Conservation (phyloP, 75 land plant species). For the Cunninghamia lanceolata region DNA sequence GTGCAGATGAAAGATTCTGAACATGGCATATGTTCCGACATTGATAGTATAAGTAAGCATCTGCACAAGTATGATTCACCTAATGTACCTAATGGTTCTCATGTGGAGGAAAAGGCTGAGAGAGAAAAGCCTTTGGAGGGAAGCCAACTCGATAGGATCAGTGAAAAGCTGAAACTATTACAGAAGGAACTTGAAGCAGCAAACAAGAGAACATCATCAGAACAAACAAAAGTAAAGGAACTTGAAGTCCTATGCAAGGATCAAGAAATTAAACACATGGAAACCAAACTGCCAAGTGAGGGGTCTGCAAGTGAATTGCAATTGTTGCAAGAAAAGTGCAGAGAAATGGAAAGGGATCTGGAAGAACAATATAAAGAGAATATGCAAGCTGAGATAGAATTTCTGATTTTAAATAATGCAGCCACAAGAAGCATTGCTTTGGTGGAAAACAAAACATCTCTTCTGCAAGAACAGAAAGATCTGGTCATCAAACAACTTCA, state of each 20-base stretch:
- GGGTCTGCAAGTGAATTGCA: background rate
- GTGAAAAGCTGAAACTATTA: no score
- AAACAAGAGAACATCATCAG: background rate
- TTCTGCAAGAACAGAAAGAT: slow-evolving; percentile 6
- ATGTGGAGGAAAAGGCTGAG: no score
- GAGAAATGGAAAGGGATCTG: slow-evolving; percentile 3
- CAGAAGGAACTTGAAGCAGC: slow-evolving; percentile 8
- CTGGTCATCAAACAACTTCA: background rate
- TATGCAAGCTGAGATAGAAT: slow-evolving; percentile 3
- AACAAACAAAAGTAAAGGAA: slow-evolving; percentile 1
- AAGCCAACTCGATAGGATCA: no score
- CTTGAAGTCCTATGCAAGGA: background rate
- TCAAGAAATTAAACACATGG: background rate
- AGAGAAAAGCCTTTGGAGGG: no score
- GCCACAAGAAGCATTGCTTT: background rate
- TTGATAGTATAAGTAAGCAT: no score
- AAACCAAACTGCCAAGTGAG: background rate
- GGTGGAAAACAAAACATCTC: background rate
- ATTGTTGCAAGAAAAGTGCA: background rate
- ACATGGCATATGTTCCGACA: no score
- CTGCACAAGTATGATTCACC: no score
- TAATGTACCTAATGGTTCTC: no score
- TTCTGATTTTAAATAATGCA: background rate
- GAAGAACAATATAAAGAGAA: slow-evolving; percentile 10
- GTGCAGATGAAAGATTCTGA: no score